These are phyloP conservation scores for Antarctomyces pellizariae DNA, from an alignment of 495 filamentous ascomycete species.

Conservation along the genomic window DNA sequence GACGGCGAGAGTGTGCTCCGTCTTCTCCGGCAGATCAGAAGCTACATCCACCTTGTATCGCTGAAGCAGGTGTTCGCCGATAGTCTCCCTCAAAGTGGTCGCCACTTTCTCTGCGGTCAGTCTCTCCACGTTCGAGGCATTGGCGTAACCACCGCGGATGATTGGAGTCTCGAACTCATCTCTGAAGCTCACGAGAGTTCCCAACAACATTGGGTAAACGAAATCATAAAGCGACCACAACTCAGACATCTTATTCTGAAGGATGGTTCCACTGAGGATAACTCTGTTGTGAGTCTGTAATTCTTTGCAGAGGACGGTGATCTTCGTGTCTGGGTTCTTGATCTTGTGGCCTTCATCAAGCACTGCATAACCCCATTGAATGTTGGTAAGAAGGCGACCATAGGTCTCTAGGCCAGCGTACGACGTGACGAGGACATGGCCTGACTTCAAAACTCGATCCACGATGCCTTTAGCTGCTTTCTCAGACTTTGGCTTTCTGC, in stretches of 20 bases:
- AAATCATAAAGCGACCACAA: constrained; percentile 96
- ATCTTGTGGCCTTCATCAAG: constrained; percentile 97
- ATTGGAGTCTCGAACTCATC: constrained; percentile 85
- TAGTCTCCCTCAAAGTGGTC: constrained; percentile 70
- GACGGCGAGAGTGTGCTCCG: constrained; percentile 85
- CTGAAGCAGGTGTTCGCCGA: constrained; percentile 82
- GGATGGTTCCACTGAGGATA: constrained; percentile 87
- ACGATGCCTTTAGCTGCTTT: constrained; percentile 57
- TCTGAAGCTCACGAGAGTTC: constrained; percentile 72
- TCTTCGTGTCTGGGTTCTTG: constrained; percentile 75
- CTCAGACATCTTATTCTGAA: constrained; percentile 94
- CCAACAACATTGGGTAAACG: constrained; percentile 83
- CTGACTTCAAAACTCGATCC: constrained; percentile 57
- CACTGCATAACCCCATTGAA: constrained; percentile 81
- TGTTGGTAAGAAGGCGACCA: constrained; percentile 46
- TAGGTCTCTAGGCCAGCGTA: constrained; percentile 86
- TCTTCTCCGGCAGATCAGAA: constrained; percentile 80
- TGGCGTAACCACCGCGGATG: constrained; percentile 73
- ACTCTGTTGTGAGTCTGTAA: constrained; percentile 68
- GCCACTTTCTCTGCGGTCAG: constrained; percentile 81
- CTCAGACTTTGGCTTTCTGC: constrained; percentile 22
- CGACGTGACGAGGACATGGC: constrained; percentile 83
- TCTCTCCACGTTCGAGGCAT: constrained; percentile 76
- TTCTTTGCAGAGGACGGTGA: constrained; percentile 85
- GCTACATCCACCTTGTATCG: constrained; percentile 86